These are phyloP conservation scores for Yamagishiella unicocca DNA, from an alignment of 139 green algal species.

Conservation along the genomic window DNA sequence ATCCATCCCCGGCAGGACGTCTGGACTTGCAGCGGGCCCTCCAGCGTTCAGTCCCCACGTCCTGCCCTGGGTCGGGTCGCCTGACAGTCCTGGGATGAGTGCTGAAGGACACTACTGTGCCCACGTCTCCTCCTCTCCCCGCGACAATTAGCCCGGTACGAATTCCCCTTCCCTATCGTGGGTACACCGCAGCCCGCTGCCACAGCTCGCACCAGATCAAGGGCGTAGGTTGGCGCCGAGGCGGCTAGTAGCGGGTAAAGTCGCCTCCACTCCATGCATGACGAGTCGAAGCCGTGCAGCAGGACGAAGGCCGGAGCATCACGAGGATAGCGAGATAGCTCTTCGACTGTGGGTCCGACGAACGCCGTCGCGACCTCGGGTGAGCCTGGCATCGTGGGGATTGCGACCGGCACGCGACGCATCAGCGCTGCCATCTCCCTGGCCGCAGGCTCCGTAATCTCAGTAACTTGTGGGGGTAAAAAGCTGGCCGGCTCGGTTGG, in stretches of 20 bases:
- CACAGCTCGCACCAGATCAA: slow-evolving; percentile 87
- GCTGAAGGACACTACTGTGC: background rate
- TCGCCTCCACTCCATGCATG: slow-evolving; percentile 89
- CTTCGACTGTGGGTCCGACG: slow-evolving; percentile 49
- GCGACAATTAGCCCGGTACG: background rate
- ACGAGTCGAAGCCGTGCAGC: slow-evolving; percentile 92
- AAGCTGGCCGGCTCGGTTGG: slow-evolving; percentile 2
- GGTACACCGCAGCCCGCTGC: no score
- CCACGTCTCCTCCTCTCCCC: background rate
- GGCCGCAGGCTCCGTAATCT: slow-evolving; percentile 56
- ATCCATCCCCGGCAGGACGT: no score
- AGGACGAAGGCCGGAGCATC: slow-evolving; percentile 80
- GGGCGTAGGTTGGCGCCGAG: slow-evolving; percentile 74
- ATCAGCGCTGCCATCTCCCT: slow-evolving; percentile 43
- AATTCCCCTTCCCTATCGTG: background rate
- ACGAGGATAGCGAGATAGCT: slow-evolving; percentile 21
- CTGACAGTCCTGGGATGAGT: background rate
- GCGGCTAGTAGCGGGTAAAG: slow-evolving; percentile 81
- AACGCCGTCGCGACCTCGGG: slow-evolving; percentile 44
- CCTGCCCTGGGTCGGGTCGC: background rate
- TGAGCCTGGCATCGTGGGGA: slow-evolving; percentile 27
- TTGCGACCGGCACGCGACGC: slow-evolving; percentile 33
- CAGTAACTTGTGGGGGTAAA: slow-evolving; percentile 37
- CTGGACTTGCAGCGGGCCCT: no score
- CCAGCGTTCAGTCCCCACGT: background rate